These are phyloP conservation scores for Dipteronia sinensis DNA, from an alignment of 345 rosid genomes.

Conservation along the genomic window DNA sequence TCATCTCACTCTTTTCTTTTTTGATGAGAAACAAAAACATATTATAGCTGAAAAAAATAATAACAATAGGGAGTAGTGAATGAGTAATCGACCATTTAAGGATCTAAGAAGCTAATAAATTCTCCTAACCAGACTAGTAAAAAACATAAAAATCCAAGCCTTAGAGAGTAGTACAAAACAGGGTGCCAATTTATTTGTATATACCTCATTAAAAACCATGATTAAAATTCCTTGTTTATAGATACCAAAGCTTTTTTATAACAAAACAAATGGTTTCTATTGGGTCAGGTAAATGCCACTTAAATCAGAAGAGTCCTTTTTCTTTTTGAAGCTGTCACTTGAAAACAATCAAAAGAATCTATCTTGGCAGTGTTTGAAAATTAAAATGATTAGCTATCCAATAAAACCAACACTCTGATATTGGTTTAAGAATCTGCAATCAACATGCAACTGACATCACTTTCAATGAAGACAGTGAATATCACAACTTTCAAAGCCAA, in stretches of 20 bases:
- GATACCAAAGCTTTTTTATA: neutral
- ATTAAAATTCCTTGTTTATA: neutral
- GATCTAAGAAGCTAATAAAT: neutral
- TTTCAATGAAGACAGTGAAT: neutral
- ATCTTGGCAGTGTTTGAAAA: neutral
- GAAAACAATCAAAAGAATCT: neutral
- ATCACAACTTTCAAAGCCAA: neutral
- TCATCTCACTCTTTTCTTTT: neutral
- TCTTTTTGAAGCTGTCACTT: conserved; percentile 5
- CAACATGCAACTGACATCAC: conserved; percentile 15
- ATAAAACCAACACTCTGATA: conserved; percentile 12
- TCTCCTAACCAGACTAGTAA: neutral
- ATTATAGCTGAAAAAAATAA: neutral
- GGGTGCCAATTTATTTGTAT: neutral
- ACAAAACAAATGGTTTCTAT: neutral
- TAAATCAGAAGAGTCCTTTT: conserved; percentile 3
- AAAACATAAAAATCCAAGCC: neutral
- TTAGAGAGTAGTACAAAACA: neutral
- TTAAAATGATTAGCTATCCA: neutral
- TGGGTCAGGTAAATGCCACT: conserved; percentile 14
- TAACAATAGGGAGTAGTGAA: neutral
- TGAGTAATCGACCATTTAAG: neutral
- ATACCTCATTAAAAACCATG: neutral
- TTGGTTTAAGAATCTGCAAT: conserved; percentile 9
- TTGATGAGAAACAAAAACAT: neutral